Evolutionary conservation across 345 rosid genomes (phyloP).

Genomic region (Anastatica hierochuntica): DNA sequence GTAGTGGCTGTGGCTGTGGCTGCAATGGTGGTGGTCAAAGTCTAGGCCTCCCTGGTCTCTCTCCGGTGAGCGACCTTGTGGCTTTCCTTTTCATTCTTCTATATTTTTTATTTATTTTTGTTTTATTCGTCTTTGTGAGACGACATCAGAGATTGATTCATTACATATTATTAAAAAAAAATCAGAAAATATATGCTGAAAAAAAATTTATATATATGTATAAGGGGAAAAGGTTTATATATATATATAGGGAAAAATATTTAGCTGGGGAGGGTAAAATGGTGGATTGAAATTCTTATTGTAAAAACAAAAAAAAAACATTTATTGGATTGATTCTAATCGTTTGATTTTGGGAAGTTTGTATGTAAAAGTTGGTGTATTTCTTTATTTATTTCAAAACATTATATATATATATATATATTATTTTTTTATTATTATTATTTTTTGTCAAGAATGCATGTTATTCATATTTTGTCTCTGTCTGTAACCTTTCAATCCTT

Average conservation of each 20-base stretch:
- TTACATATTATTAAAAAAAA: constrained; percentile 20
- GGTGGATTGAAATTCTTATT: constrained; percentile 25
- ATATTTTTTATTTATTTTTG: background rate
- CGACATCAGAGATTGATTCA: constrained; percentile 13
- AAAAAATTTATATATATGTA: background rate
- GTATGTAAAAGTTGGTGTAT: constrained; percentile 1
- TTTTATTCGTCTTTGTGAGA: constrained; percentile 7
- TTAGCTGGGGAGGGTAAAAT: constrained; percentile 17
- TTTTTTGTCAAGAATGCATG: too few relatives aligned
- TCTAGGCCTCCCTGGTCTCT: constrained; percentile 18
- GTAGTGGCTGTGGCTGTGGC: constrained; percentile 16
- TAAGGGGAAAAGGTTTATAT: background rate
- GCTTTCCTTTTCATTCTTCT: background rate
- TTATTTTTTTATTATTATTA: too few relatives aligned
- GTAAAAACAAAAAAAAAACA: constrained; percentile 14
- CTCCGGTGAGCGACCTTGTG: constrained; percentile 26
- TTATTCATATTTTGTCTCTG: too few relatives aligned
- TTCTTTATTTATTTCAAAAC: background rate
- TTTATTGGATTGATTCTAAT: constrained; percentile 30
- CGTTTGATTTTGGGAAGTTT: constrained; percentile 9
- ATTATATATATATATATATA: too few relatives aligned
- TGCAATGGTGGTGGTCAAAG: constrained; percentile 23
- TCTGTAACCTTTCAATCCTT: too few relatives aligned
- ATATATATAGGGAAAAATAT: constrained; percentile 9
- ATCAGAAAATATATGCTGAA: constrained; percentile 1